Base-by-base conservation (phyloP, 495 filamentous ascomycete genomes). In the Penicillium fimorum region DNA sequence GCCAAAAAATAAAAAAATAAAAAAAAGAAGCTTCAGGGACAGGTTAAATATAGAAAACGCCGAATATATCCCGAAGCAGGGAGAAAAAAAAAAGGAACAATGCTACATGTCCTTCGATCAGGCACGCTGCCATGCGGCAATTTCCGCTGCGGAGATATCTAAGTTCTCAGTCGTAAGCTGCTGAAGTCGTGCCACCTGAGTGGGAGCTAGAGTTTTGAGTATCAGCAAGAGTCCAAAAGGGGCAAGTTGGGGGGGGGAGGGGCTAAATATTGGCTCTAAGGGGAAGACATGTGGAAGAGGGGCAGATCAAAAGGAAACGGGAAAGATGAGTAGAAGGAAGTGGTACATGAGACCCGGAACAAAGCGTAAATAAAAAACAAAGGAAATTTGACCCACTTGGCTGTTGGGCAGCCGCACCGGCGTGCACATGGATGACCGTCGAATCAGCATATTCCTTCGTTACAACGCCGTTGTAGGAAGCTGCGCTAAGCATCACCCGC, bases 361-460 rank as follows among this genome's bases (percentile, higher is more conserved):
- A 33, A 54, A 12, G 25, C 10, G 22, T 4, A 47, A 52, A 35
- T 10, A n/a, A 6, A 32, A 44, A 17, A 6, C 40, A 53, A 51
- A 49, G 37, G 24, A 29, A 38, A 53, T 44, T 22, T 46, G 44
- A 73, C 70, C 47, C 66, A 76, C 73, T 70, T 62, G 70, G 68
- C 40, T 60, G 58, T 61, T 74, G 70, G 40, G 62, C 57, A 41
- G 66, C 59, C 17, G 63, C 70, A 20, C 55, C 67, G 6, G 61
- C 60, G 50, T 71, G 62, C 27, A 75, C 70, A 54, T 69, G 51
- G 25, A 76, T 72, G 18, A 74, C 54, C 0, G 53, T 53, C 37
- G 74, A 75, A 44, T 76, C 72, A 8, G 70, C 59, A 49, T 58
- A 72, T 25, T 67, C 70, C 46, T 65, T 70, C 0, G 71, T 72